Conservation (phyloP, 306 rosid species). For the Abrus pulchellus region DNA sequence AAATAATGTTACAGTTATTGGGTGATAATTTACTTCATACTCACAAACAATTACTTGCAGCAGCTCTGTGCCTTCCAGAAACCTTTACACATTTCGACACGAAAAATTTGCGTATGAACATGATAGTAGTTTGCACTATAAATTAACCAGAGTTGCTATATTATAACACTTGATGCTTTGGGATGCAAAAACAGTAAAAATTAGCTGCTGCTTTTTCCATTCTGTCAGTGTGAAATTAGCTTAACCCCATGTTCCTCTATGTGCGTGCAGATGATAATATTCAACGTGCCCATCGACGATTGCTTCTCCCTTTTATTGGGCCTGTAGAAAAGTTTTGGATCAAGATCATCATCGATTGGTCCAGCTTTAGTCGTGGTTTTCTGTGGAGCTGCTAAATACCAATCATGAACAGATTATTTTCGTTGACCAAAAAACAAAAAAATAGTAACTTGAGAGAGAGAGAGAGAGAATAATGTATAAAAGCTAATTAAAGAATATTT, state of each 20-base stretch:
- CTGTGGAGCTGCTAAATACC: neutral
- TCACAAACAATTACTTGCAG: neutral
- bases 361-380: conserved; percentile 8
- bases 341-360: conserved; percentile 3
- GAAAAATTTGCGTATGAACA: neutral
- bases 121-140: neutral
- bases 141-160: neutral
- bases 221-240: neutral
- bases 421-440: neutral
- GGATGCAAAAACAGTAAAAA: too few relatives aligned
- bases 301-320: conserved; percentile 42
- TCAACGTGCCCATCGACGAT: conserved; percentile 29
- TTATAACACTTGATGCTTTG: neutral
- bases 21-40: neutral
- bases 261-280: conserved; percentile 6
- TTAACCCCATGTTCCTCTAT: neutral
- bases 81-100: neutral
- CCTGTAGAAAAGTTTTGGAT: conserved; percentile 22
- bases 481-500: neutral
- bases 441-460: neutral
- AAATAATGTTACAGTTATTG: neutral
- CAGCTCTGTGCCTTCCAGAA: neutral
- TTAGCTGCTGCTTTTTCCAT: too few relatives aligned
- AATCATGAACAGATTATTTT: too few relatives aligned
- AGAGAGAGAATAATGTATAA: neutral